Base-by-base conservation (phyloP, 768 basidiomycete species). In the Nidularia sp. region DNA sequence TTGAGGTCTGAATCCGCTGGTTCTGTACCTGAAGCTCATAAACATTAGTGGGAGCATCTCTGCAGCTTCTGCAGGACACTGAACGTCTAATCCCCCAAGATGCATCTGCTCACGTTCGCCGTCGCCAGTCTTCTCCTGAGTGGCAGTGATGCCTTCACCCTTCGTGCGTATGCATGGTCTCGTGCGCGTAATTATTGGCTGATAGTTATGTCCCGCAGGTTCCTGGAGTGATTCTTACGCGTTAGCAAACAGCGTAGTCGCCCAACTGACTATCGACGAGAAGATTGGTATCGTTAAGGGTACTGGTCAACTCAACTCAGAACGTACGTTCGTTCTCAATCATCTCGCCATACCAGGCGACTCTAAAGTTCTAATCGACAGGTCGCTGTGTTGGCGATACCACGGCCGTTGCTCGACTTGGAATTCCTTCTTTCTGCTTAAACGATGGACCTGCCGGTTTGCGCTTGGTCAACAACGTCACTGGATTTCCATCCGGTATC, bases 401-500 rank as follows among this genome's bases (percentile, higher is more conserved):
- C 2, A 65, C 62, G n/a, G 62, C 76, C 35, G 62, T 78, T 36
- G 34, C 66, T 25, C 68, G 74, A 8, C 67, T 76, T 22, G 67
- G 66, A 3, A 70, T 79, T 32, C 76, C 78, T 3, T 72, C 74
- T 0, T 58, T 79, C 29, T 79, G 78, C 54, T 68, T 77, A 45
- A 69, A 78, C 49, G 78, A 79, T 53, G 78, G 78, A 5, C 78
- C 78, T 0, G 76, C 77, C 10, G 78, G 78, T 1, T 12, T 76
- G 12, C 71, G 76, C 10, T 56, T 71, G 13, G 66, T 64, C 34
- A 74, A 72, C 56, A 72, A 71, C 25, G 75, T 77, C 1, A 78
- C 78, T 13, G 77, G 76, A 0, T 78, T 74, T 45, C 87, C 88
- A 0, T 70, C 86, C 1, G 84, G 80, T 0, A 78, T 87, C 59